These are phyloP conservation scores for Hymenotorrendiella dingleyae DNA, from an alignment of 2,329 filamentous ascomycete species.

Conservation along the genomic window DNA sequence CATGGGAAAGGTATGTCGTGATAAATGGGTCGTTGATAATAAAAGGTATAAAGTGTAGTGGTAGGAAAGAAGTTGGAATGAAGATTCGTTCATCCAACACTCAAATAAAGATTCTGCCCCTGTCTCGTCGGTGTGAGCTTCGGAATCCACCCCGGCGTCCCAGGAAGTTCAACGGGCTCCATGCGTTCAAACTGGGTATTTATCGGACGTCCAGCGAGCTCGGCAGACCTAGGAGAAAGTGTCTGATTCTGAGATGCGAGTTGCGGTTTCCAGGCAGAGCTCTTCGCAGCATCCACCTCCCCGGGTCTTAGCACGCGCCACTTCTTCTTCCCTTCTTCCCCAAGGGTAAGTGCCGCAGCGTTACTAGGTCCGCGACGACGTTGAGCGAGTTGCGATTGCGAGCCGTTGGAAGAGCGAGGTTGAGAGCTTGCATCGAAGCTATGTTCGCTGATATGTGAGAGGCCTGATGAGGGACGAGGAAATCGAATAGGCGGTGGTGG, in stretches of 20 bases:
- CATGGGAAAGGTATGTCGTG: no score
- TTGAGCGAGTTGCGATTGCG: not conserved
- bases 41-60: no score
- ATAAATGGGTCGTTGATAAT: no score
- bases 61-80: no score
- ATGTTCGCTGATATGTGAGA: slow-evolving; percentile 3
- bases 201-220: slow-evolving; percentile 1
- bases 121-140: slow-evolving; percentile 60
- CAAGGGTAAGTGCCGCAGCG: slow-evolving; percentile 37
- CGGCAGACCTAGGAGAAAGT: not conserved
- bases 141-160: slow-evolving; percentile 55
- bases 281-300: slow-evolving; percentile 22
- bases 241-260: slow-evolving; percentile 1
- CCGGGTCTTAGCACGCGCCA: slow-evolving; percentile 23
- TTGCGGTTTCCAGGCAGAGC: slow-evolving; percentile 24
- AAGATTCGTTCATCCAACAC: slow-evolving; percentile 49
- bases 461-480: not conserved
- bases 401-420: slow-evolving; percentile 2
- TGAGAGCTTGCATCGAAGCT: not conserved
- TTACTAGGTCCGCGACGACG: slow-evolving; percentile 3
- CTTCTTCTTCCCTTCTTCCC: slow-evolving; percentile 34
- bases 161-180: slow-evolving; percentile 31
- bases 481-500: slow-evolving; percentile 1
- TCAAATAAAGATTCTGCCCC: slow-evolving; percentile 59
- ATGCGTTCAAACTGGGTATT: slow-evolving; percentile 13